Percentiles rank a stretch among this genome's conserved stretches.
phyloP scores from a whole-genome alignment of 805 yeast genomes.

The Blastobotrys americana region DNA sequence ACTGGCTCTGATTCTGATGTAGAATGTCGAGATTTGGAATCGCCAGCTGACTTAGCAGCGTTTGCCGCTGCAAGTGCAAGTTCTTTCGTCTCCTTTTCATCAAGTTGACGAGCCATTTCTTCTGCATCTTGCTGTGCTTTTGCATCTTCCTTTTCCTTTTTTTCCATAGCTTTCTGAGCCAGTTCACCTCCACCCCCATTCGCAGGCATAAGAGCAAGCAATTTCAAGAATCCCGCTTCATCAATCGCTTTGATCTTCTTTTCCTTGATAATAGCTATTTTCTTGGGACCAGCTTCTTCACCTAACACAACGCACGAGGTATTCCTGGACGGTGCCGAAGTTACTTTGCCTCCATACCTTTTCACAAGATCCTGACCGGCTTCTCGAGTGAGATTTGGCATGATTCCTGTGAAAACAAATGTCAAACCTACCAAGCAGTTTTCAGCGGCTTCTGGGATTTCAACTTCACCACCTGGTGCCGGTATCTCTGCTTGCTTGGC shows the following conservation, averaged over 20 bases:
- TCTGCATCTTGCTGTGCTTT: slow-evolving; percentile 47
- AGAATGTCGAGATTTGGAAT: background rate
- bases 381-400: slow-evolving; percentile 73
- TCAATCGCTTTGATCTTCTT: slow-evolving; percentile 71
- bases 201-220: slow-evolving; percentile 74
- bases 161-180: slow-evolving; percentile 66
- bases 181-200: slow-evolving; percentile 83
- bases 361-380: slow-evolving; percentile 71
- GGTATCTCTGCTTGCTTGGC: slow-evolving; percentile 32
- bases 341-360: slow-evolving; percentile 85
- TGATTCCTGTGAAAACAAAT: slow-evolving; percentile 85
- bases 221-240: slow-evolving; percentile 76
- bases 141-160: slow-evolving; percentile 61
- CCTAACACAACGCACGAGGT: slow-evolving; percentile 89
- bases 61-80: slow-evolving; percentile 10
- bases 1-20: background rate
- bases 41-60: slow-evolving; percentile 18
- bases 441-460: slow-evolving; percentile 74
- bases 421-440: slow-evolving; percentile 85
- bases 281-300: slow-evolving; percentile 95
- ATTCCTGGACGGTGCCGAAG: slow-evolving; percentile 70
- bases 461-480: slow-evolving; percentile 25
- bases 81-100: slow-evolving; percentile 30
- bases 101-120: slow-evolving; percentile 41
- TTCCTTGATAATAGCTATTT: slow-evolving; percentile 70